Evolutionary conservation across 306 rosid genomes (phyloP), one percentile per base, ranked within the genome.

Genomic region (Carpinus viminea): DNA sequence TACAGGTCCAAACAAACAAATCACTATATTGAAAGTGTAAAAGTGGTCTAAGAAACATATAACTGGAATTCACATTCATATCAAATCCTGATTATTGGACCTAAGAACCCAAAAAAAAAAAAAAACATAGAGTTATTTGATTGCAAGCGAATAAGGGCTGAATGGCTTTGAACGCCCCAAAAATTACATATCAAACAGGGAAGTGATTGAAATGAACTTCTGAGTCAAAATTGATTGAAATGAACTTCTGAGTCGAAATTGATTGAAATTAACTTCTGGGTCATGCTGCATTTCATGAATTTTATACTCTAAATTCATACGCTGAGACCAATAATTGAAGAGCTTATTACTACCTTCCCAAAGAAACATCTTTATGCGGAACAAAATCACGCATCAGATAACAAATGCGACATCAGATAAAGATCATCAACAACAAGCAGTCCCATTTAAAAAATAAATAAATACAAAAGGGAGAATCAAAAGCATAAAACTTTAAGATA

Each of bases 331-430:
- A 17, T 64, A 34, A 45, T 64, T 13, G 70, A 16, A 7, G 21
- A 13, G 20, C 47, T 64, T 64, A 34, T 64, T 64, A 64, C 34
- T 6, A 31, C n/a, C 69, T 62, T 12, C 69, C 69, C 69, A 62
- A 13, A 8, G 8, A 5, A 8, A 20, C 20, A 62, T 62, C 66
- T 60, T 18, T 62, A 62, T 62, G 18, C 69, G 28, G 28, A 28
- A 34, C 31, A 24, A 59, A 59, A n/a, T 24, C 0, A 59, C 65
- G 24, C 13, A 57, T 3, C 36, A 10, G 12, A 9, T 57, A 57
- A 24, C 16, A 57, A 57, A 57, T 57, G 65, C 11, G 13, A 26
- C 31, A 64, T 34, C 17, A n/a, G 61, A 55, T 55, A 55, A 16
- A 17, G 47, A 64, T 64, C 45, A 34, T 64, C 47, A 16, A 64